These are phyloP conservation scores for Beta macrorhiza DNA, from an alignment of 179 eudicot genomes.

Conservation along the genomic window DNA sequence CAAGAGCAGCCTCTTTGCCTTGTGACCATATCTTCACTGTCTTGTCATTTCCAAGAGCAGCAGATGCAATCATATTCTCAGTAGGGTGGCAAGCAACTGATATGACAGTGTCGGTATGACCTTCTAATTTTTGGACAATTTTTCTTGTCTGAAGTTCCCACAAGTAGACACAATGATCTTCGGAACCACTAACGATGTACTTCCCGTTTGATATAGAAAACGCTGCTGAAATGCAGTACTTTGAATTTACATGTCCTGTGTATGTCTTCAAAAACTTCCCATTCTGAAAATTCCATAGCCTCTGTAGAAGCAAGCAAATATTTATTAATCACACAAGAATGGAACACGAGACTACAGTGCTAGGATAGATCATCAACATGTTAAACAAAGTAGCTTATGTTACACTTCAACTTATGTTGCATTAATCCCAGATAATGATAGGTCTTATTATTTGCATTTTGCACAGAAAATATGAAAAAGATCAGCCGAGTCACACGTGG, in stretches of 20 bases:
- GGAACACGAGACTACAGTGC: not conserved
- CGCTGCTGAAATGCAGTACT: slow-evolving; percentile 77
- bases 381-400: too few relatives aligned
- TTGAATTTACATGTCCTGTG: slow-evolving; percentile 78
- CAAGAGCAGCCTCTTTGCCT: slow-evolving; percentile 67
- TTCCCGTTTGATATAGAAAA: slow-evolving; percentile 86
- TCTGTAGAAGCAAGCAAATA: slow-evolving; percentile 44
- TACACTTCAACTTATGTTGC: not conserved
- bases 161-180: slow-evolving; percentile 77
- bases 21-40: slow-evolving; percentile 85
- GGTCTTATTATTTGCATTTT: not conserved
- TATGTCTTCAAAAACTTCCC: slow-evolving; percentile 92
- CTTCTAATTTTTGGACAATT: slow-evolving; percentile 85
- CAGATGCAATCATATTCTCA: slow-evolving; percentile 85
- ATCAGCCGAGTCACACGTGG: not conserved
- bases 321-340: not conserved
- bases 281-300: slow-evolving; percentile 85
- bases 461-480: not conserved
- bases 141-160: slow-evolving; percentile 95
- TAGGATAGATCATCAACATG: not conserved
- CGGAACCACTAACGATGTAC: slow-evolving; percentile 91
- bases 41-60: slow-evolving; percentile 74
- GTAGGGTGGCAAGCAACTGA: slow-evolving; percentile 87
- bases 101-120: slow-evolving; percentile 83
- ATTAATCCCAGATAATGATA: not conserved